Percentiles rank a stretch among this genome's conserved stretches.
Conservation (phyloP, 306 rosid genomes). For the Crotalaria pallida region DNA sequence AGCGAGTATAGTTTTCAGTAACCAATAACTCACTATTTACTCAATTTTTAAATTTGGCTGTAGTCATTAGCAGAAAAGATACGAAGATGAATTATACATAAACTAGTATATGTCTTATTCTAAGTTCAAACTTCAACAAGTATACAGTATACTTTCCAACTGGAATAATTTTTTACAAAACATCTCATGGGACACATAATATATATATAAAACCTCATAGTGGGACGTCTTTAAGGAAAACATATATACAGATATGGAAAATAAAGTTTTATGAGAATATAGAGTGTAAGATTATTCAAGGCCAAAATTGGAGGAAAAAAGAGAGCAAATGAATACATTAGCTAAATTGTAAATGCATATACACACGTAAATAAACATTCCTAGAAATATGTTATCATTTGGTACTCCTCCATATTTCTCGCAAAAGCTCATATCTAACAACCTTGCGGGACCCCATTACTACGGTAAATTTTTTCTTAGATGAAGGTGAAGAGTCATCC, state of each 20-base stretch:
- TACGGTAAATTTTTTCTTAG: conserved; percentile 16
- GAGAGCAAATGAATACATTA: not conserved
- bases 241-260: not conserved
- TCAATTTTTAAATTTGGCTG: too few species aligned
- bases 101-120: too few species aligned
- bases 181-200: too few species aligned
- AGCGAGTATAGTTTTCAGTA: too few species aligned
- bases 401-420: conserved; percentile 61
- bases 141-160: too few species aligned
- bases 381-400: conserved; percentile 20
- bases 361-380: conserved; percentile 4
- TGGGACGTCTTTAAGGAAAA: too few species aligned
- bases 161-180: too few species aligned
- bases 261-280: not conserved
- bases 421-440: conserved; percentile 60
- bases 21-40: too few species aligned
- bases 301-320: not conserved
- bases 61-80: too few species aligned
- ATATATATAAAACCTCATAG: too few species aligned
- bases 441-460: conserved; percentile 40
- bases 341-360: not conserved
- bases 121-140: too few species aligned
- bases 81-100: too few species aligned
- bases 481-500: conserved; percentile 37
- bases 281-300: not conserved